Conservation (phyloP, 257 asterid species). For the Linderniella brevidens region DNA sequence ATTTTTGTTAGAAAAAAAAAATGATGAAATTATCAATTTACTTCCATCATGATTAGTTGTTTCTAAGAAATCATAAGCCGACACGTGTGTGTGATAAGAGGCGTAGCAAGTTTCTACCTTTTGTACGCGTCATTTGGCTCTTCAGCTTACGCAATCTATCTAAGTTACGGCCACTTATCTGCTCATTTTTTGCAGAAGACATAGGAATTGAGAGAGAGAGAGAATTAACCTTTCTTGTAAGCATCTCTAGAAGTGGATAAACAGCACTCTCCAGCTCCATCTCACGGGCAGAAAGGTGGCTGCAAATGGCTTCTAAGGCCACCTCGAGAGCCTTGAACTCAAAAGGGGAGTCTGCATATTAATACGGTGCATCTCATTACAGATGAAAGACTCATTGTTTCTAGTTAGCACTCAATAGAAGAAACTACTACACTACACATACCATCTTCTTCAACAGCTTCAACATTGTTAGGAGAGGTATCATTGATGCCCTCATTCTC, state of each 20-base stretch:
- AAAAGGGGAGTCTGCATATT: slow-evolving; percentile 66
- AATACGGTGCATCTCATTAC: no score
- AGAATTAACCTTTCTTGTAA: slow-evolving; percentile 63
- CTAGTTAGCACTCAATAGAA: no score
- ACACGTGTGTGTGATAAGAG: not conserved
- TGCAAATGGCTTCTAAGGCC: slow-evolving; percentile 87
- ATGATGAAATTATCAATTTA: slow-evolving; percentile 12
- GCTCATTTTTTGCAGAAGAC: not conserved
- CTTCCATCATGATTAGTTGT: not conserved
- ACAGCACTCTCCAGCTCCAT: slow-evolving; percentile 78
- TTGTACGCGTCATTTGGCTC: slow-evolving; percentile 97
- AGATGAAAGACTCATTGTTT: not conserved
- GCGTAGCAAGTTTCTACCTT: slow-evolving; percentile 27
- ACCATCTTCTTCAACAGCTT: slow-evolving; percentile 79
- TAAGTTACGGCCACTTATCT: slow-evolving; percentile 86
- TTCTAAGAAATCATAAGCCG: no score
- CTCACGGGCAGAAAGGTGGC: slow-evolving; percentile 70
- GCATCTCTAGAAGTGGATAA: slow-evolving; percentile 86
- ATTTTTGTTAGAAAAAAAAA: no score
- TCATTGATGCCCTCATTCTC: not conserved
- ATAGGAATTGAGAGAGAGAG: not conserved
- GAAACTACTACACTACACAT: slow-evolving; percentile 2
- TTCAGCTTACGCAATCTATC: slow-evolving; percentile 76
- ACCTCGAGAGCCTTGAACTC: slow-evolving; percentile 85
- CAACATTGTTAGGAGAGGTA: slow-evolving; percentile 22